Conservation (phyloP, 768 basidiomycete genomes). For the Inosperma sp. region DNA sequence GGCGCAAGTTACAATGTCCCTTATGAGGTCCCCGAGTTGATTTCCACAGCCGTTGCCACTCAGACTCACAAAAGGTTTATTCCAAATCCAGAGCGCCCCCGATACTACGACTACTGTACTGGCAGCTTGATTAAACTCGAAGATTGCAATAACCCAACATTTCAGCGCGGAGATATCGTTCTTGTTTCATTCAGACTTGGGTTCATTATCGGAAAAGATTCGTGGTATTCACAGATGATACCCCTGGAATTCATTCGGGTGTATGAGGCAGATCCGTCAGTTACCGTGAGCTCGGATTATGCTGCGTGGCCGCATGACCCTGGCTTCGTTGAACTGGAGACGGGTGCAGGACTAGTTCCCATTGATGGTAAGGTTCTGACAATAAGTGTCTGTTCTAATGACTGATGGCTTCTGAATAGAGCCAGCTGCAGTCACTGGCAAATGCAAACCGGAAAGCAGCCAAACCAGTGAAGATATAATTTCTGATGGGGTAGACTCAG, state of each 20-base stretch:
- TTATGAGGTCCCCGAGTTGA: neutral
- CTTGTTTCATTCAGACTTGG: neutral
- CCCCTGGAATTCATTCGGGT: neutral
- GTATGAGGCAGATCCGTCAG: neutral
- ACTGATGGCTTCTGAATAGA: no score
- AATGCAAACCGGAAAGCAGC: no score
- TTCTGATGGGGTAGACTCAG: no score
- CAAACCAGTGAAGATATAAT: no score
- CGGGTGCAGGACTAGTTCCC: neutral
- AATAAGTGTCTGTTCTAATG: no score
- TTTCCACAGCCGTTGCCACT: neutral
- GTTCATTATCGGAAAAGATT: neutral
- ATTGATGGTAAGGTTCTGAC: no score
- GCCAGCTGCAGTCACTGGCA: no score
- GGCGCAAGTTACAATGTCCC: neutral
- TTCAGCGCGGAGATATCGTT: neutral
- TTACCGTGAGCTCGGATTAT: neutral
- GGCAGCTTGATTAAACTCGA: neutral
- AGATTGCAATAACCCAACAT: neutral
- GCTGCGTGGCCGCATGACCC: neutral
- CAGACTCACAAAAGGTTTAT: neutral
- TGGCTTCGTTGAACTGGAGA: neutral
- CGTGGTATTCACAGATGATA: neutral
- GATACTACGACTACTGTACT: neutral
- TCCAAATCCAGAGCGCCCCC: neutral